phyloP scores from a whole-genome alignment of 495 filamentous ascomycete genomes.

The Aspergillus sclerotioniger region DNA sequence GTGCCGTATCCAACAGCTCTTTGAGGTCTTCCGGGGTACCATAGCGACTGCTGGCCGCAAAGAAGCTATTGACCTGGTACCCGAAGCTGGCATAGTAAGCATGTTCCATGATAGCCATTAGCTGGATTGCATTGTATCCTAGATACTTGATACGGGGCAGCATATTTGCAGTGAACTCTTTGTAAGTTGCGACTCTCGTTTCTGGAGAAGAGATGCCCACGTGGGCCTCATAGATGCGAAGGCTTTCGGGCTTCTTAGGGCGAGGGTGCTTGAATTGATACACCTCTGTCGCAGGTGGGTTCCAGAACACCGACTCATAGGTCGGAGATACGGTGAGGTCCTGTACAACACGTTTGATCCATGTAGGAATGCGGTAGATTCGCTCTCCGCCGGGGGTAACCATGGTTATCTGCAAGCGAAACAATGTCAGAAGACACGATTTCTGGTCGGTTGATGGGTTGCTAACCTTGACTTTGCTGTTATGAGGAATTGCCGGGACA shows the following conservation, averaged over 20 bases:
- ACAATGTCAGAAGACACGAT: background rate
- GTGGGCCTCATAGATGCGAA: constrained; percentile 94
- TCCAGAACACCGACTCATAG: constrained; percentile 97
- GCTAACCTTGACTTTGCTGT: constrained; percentile 87
- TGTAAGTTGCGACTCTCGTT: constrained; percentile 83
- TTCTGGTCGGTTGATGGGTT: background rate
- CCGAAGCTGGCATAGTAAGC: constrained; percentile 99
- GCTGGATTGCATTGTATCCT: constrained; percentile 95
- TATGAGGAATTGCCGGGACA: constrained; percentile 78
- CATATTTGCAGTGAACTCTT: constrained; percentile 91
- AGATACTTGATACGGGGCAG: constrained; percentile 85
- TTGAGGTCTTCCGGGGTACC: constrained; percentile 93
- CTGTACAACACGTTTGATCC: constrained; percentile 97
- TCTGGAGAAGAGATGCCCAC: constrained; percentile 96
- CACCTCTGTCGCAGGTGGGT: constrained; percentile 69
- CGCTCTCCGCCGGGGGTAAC: constrained; percentile 73
- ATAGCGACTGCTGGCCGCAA: constrained; percentile 94
- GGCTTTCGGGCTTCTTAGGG: constrained; percentile 81
- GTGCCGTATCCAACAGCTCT: constrained; percentile 93
- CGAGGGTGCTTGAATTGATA: constrained; percentile 81
- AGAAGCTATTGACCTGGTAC: constrained; percentile 98
- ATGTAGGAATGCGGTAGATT: constrained; percentile 86
- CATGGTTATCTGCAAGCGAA: constrained; percentile 71
- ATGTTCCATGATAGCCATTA: constrained; percentile 99
- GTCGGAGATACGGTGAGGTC: constrained; percentile 82